Base-by-base conservation (phyloP, 1,139 yeast genomes). In the Eremothecium coryli region DNA sequence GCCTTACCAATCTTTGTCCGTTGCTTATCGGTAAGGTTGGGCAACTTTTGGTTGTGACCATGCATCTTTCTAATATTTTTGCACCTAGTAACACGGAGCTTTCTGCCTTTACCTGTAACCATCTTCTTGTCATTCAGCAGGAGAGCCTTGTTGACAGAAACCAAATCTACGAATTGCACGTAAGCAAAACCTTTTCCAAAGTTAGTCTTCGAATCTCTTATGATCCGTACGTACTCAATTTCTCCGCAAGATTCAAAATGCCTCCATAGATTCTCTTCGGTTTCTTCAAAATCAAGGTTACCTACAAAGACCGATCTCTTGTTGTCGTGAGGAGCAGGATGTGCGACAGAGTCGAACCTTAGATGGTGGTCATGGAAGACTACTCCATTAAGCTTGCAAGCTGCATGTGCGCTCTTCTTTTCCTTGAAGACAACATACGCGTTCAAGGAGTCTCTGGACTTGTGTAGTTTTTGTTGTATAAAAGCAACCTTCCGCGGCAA, bases 121-220 rank as follows among this genome's bases (percentile, higher is more conserved):
- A 84, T 65, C 38, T 75, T 72, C 60, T 82, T 79, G 33, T 76
- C 93, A 56, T 88, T 73, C 42, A 85, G 64, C 43, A 85, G 59
- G 39, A 93, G 61, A 0, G 96, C 96, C 54, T 82, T 82, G 44
- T 80, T 77, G 10, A 93, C 95, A 25, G 80, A 69, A 39, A 79
- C 71, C 17, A 88, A 64, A 58, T 88, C 95, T 43, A 69, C 72
- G 63, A 88, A 93, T 60, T 90, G 97, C 22, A 93, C 86, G 57
- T 86, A 82, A 4, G 95, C 98, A 64, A 93, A 88, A 4, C 99
- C 99, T 62, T 90, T 93, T 46, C 98, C 99, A 43, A 90, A 67
- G 51, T 93, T 90, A 18, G 97, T 90, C 61, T 84, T 84, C 13
- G 94, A 64, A 57, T 93, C 98, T 54, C 99, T 76, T 23, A 93